Conservation (phyloP, 441 rosid species). For the Populus hybrid region DNA sequence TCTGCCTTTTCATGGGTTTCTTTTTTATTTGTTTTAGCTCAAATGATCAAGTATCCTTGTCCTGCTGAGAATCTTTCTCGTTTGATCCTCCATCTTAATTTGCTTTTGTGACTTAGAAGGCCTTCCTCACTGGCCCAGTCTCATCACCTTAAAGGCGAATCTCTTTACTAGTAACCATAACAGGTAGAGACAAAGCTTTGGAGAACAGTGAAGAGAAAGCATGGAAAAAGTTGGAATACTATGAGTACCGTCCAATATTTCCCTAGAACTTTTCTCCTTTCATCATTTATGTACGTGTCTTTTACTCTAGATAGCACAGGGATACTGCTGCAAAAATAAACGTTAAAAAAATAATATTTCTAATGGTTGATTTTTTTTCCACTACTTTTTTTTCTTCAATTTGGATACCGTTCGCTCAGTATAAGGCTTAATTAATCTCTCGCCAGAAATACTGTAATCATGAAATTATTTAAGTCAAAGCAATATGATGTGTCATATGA, state of each 20-base stretch:
- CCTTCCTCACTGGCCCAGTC: conserved; percentile 12
- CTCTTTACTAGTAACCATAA: conserved; percentile 22
- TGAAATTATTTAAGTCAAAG: conserved; percentile 42
- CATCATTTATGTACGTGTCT: not conserved
- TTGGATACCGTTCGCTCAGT: too few species aligned
- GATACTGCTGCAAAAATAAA: not conserved
- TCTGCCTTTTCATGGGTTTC: not conserved
- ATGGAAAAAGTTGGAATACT: conserved; percentile 15
- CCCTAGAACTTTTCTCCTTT: conserved; percentile 5
- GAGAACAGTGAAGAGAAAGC: conserved; percentile 31
- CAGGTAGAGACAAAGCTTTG: conserved; percentile 27
- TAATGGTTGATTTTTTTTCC: not conserved
- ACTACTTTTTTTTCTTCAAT: not conserved
- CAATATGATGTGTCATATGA: conserved; percentile 29
- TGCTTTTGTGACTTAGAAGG: conserved; percentile 18
- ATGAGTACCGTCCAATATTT: conserved; percentile 29
- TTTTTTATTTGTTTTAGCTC: not conserved
- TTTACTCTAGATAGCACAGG: not conserved
- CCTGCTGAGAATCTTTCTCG: not conserved
- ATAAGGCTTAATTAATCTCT: too few species aligned
- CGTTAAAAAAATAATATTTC: not conserved
- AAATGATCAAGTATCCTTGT: not conserved
- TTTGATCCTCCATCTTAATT: not conserved
- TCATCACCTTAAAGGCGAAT: conserved; percentile 17
- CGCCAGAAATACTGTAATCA: conserved; percentile 28